Percentiles rank a stretch among this genome's conserved stretches.
These are phyloP conservation scores for Catharanthus roseus DNA, from an alignment of 257 asterid genomes.

Conservation along the genomic window DNA sequence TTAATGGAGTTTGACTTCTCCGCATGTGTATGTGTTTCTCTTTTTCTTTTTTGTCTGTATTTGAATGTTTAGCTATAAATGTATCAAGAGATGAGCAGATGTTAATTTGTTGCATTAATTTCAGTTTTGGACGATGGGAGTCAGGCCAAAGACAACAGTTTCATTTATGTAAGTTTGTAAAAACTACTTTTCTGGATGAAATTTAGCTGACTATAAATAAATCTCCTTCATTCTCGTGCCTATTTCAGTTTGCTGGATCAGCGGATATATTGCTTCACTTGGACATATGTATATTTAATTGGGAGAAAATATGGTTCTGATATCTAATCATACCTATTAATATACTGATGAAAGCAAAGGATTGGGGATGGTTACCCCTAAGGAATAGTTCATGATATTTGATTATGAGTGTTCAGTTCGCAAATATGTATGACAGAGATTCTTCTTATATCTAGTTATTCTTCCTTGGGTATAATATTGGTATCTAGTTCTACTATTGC, in stretches of 20 bases:
- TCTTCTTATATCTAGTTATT: background rate
- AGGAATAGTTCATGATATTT: too few species aligned
- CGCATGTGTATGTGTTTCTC: background rate
- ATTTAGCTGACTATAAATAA: background rate
- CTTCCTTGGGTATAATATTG: background rate
- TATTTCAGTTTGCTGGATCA: background rate
- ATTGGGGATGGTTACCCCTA: too few species aligned
- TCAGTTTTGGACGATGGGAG: constrained; percentile 85
- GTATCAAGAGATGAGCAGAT: background rate
- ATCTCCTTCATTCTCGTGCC: background rate
- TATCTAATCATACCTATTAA: background rate
- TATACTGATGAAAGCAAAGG: background rate
- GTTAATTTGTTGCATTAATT: constrained; percentile 20
- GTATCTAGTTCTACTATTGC: background rate
- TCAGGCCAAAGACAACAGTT: constrained; percentile 84
- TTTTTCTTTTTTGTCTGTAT: background rate
- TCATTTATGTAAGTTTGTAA: constrained; percentile 69
- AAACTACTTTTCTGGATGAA: background rate
- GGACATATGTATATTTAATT: background rate
- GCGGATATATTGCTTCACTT: background rate
- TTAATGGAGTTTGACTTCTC: background rate
- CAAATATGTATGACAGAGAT: background rate
- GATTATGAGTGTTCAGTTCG: background rate
- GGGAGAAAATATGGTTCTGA: background rate
- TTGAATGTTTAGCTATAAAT: background rate